Base-by-base conservation (phyloP, 331 rosid species). In the Saraca asoca region DNA sequence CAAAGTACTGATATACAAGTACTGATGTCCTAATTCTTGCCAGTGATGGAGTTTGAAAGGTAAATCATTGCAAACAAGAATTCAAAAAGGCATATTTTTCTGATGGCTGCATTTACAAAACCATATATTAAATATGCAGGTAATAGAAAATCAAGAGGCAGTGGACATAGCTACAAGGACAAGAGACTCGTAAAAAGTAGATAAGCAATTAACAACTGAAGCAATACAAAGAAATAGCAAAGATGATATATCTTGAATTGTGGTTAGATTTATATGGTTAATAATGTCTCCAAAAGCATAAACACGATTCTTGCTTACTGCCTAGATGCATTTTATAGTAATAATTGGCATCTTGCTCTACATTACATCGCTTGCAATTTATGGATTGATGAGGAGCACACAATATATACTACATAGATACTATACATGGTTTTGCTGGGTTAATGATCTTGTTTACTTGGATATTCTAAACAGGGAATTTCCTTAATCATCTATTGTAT, bases 1-100 rank as follows among this genome's bases (percentile, higher is more conserved):
- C 70, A 57, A 12, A 65, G 50, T 50, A 50, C 73, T 15, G 65
- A 15, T 11, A 44, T 89, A 67, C 85, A 87, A 33, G 60, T 44
- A 78, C 75, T 6, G 98, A 93, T 33, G 43, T 89, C 49, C 78
- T 93, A 70, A 72, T 93, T 56, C 89, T 93, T 35, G 98, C 96
- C 20, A 93, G 98, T 35, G 98, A 93, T 62, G 98, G 98, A 58
- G 84, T 89, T 46, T 93, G 98, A 96, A 93, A 93, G 98, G 98
- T 93, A 66, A 39, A 51, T 59, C 20, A 60, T 70, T 60, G 38
- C 39, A 51, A 52, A 51, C n/a, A 35, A 57, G 51, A 64, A 41
- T 1, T 3, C 3, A 3, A 24, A 24, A 24, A 24, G 31, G 31
- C 2, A 24, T 24, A 24, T 1, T 24, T 1, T 24, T 24, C 71